Evolutionary conservation across 495 filamentous ascomycete species (phyloP).

Genomic region (Penicillium desertorum): DNA sequence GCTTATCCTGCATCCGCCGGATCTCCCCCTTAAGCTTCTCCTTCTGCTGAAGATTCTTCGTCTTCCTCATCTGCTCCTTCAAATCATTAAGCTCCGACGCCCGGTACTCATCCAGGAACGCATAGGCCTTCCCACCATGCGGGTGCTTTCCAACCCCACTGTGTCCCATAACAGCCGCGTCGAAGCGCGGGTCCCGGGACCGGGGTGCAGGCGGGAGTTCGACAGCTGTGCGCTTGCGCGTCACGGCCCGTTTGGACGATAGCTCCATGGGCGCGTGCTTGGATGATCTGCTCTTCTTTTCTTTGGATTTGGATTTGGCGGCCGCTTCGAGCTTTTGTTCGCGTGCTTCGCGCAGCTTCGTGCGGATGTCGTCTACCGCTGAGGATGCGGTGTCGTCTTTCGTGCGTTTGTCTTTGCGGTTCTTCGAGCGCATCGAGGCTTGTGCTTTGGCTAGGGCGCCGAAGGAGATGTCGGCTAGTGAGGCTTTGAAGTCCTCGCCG

Average conservation of each 20-base stretch:
- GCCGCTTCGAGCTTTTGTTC: constrained; percentile 32
- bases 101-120: constrained; percentile 83
- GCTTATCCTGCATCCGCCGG: constrained; percentile 64
- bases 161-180: constrained; percentile 50
- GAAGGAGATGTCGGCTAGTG: constrained; percentile 67
- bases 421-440: constrained; percentile 55
- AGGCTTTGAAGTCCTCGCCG: constrained; percentile 43
- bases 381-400: constrained; percentile 21
- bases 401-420: constrained; percentile 37
- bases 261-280: constrained; percentile 87
- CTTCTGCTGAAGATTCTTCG: constrained; percentile 59
- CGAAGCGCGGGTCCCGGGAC: constrained; percentile 85
- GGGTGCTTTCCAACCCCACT: constrained; percentile 29
- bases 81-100: constrained; percentile 74
- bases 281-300: constrained; percentile 53
- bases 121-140: constrained; percentile 66
- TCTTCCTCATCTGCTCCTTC: constrained; percentile 60
- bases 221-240: constrained; percentile 72
- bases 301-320: constrained; percentile 41
- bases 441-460: constrained; percentile 85
- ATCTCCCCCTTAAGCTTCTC: constrained; percentile 67
- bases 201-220: constrained; percentile 42
- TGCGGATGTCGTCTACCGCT: constrained; percentile 41
- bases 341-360: constrained; percentile 40
- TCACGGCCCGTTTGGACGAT: constrained; percentile 78